A percentile compares a stretch with the other conserved stretches of the same genome.
These are phyloP conservation scores for Hypoxylon rickii DNA, from an alignment of 495 filamentous ascomycete species.

Conservation along the genomic window DNA sequence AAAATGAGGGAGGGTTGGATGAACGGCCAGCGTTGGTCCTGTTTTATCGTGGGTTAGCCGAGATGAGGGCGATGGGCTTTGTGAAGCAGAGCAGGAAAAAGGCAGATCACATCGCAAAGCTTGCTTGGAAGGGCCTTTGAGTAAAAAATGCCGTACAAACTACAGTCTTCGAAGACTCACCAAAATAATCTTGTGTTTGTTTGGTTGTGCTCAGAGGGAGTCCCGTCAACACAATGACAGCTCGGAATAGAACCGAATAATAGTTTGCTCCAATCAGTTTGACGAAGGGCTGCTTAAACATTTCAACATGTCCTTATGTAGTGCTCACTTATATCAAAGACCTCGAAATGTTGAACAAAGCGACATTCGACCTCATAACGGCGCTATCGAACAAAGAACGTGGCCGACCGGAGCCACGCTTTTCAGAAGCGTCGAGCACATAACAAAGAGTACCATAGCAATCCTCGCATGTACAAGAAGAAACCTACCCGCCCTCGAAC, in stretches of 20 bases:
- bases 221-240: constrained; percentile 7
- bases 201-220: neutral
- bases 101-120: constrained; percentile 85
- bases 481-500: constrained; percentile 33
- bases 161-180: constrained; percentile 7
- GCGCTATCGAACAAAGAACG: constrained; percentile 34
- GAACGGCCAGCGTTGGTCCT: constrained; percentile 63
- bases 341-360: constrained; percentile 33
- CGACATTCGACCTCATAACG: constrained; percentile 17
- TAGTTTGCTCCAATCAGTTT: constrained; percentile 6
- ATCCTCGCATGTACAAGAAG: constrained; percentile 39
- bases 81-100: constrained; percentile 90
- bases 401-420: constrained; percentile 11
- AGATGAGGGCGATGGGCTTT: constrained; percentile 82
- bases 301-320: constrained; percentile 17
- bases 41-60: constrained; percentile 83
- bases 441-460: constrained; percentile 29
- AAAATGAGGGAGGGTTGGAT: constrained; percentile 52
- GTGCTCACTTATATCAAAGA: constrained; percentile 29
- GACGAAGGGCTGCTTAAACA: constrained; percentile 2
- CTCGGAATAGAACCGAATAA: constrained; percentile 11
- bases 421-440: constrained; percentile 21
- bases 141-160: neutral
- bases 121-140: constrained; percentile 52
- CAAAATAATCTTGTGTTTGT: constrained; percentile 23